Evolutionary conservation across 257 asterid genomes (phyloP).

Genomic region (Solanum pinnatisectum): DNA sequence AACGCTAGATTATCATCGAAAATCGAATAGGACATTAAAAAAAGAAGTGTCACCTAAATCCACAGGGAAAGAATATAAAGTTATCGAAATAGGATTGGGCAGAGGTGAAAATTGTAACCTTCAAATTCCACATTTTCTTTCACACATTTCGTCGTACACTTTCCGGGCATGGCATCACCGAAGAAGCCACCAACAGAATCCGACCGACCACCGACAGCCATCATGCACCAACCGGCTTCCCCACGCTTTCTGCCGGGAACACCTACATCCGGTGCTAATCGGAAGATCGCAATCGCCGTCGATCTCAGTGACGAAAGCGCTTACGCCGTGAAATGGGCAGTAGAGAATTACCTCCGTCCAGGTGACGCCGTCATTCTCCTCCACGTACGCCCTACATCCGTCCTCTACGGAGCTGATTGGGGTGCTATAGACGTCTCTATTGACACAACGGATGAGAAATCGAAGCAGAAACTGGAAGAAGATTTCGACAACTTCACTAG

Average conservation of each 20-base stretch:
- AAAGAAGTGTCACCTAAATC: not conserved
- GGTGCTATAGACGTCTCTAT: constrained; percentile 38
- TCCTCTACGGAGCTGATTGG: constrained; percentile 60
- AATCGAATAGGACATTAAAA: too few species aligned
- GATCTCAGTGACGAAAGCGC: constrained; percentile 81
- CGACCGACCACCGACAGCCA: constrained; percentile 36
- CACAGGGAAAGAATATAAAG: not conserved
- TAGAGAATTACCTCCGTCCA: constrained; percentile 60
- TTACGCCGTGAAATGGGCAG: constrained; percentile 65
- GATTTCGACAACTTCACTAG: constrained; percentile 59
- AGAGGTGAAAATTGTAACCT: not conserved
- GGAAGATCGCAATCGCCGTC: constrained; percentile 63
- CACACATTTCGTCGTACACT: not conserved
- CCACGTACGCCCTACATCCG: constrained; percentile 39
- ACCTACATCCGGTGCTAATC: constrained; percentile 45
- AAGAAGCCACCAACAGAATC: constrained; percentile 25
- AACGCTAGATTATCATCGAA: too few species aligned
- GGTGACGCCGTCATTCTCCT: constrained; percentile 78
- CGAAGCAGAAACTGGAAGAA: constrained; percentile 59
- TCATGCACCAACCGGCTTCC: constrained; percentile 58
- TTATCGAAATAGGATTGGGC: not conserved
- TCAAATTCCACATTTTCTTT: not conserved
- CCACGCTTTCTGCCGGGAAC: constrained; percentile 50
- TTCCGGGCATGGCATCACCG: constrained; percentile 39
- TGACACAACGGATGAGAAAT: constrained; percentile 34